phyloP scores from a whole-genome alignment of 441 rosid genomes.

The Populus hybrid region DNA sequence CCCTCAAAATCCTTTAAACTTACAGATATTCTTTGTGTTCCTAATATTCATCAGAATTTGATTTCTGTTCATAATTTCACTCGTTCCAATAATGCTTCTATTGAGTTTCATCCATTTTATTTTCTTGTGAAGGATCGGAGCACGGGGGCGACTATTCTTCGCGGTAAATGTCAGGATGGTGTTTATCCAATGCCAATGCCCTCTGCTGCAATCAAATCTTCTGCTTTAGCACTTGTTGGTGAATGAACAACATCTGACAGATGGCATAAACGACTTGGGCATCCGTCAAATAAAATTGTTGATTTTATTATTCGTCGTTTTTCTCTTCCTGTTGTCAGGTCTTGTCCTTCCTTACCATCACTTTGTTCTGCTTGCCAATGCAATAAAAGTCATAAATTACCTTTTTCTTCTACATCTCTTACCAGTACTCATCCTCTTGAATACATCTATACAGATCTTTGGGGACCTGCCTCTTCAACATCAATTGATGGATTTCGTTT shows the following conservation, averaged over 20 bases:
- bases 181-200: neutral
- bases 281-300: neutral
- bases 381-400: neutral
- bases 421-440: neutral
- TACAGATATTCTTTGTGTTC: neutral
- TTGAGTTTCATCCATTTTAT: neutral
- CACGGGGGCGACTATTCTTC: neutral
- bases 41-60: neutral
- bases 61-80: too few species aligned
- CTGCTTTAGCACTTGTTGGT: too few species aligned
- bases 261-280: neutral
- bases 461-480: neutral
- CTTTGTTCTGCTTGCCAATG: neutral
- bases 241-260: accelerated
- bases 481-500: too few species aligned
- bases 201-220: accelerated
- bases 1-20: neutral
- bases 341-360: neutral
- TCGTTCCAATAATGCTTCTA: neutral
- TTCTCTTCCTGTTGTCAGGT: neutral
- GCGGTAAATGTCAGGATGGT: neutral
- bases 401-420: neutral
- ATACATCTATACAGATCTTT: too few species aligned
- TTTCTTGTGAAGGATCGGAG: neutral
- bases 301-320: neutral